phyloP scores from a whole-genome alignment of 176 grass and related monocot genomes.

The Lolium rigidum region DNA sequence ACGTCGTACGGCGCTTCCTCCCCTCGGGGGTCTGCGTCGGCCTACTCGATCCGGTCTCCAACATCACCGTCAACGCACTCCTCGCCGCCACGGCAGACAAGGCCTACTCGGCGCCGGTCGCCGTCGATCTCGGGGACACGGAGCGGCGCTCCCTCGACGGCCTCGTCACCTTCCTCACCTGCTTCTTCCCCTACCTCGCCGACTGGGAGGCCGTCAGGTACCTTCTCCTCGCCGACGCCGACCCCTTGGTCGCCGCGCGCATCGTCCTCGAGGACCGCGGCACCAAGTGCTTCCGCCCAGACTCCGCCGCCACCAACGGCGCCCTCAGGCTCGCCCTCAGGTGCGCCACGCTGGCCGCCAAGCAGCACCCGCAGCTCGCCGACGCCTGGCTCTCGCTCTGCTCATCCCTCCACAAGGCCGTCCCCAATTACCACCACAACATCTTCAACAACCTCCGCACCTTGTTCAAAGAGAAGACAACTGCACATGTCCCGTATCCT shows the following conservation, averaged over 20 bases:
- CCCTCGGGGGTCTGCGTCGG: not conserved
- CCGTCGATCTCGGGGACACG: not conserved
- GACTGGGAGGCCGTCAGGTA: constrained; percentile 27
- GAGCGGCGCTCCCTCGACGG: not conserved
- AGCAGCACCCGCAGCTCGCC: not conserved
- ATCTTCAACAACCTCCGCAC: not conserved
- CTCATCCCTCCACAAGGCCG: not conserved
- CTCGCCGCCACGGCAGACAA: not conserved
- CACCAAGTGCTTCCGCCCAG: not conserved
- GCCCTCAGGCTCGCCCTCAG: not conserved
- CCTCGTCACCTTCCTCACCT: constrained; percentile 18
- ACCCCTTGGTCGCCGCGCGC: not conserved
- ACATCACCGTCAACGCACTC: not conserved
- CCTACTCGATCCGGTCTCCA: not conserved
- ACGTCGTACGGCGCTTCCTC: not conserved
- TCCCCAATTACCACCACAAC: not conserved
- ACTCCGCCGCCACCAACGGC: not conserved
- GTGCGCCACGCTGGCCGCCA: not conserved
- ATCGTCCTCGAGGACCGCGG: not conserved
- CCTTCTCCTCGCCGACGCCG: constrained; percentile 3
- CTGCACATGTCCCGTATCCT: not conserved
- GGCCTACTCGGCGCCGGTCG: not conserved
- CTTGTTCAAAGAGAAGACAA: no score
- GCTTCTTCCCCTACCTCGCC: constrained; percentile 16
- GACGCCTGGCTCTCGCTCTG: not conserved